phyloP scores from a whole-genome alignment of 345 rosid species.

The Gossypium anomalum region DNA sequence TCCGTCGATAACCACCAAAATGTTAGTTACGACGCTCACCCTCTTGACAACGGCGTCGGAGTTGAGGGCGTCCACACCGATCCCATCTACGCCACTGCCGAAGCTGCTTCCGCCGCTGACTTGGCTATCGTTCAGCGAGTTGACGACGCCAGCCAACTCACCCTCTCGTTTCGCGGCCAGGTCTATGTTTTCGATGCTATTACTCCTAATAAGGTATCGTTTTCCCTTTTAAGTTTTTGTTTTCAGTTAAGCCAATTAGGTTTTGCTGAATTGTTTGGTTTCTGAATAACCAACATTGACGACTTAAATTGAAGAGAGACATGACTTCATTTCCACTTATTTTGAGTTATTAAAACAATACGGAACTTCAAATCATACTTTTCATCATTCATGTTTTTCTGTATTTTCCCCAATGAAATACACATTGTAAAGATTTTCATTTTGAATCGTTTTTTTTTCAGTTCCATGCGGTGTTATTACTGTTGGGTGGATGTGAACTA shows the following conservation, averaged over 20 bases:
- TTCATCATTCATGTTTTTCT: conserved; percentile 3
- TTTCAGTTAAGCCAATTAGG: conserved; percentile 14
- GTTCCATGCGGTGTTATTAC: conserved; percentile 80
- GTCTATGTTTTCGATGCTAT: conserved; percentile 87
- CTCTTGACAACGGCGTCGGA: conserved; percentile 24
- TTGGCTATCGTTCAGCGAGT: conserved; percentile 30
- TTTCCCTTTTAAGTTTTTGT: background rate
- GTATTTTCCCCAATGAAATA: background rate
- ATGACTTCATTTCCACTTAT: background rate
- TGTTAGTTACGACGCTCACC: conserved; percentile 6
- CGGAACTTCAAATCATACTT: background rate
- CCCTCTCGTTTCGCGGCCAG: conserved; percentile 85
- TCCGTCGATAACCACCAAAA: conserved; percentile 4
- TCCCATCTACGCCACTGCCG: conserved; percentile 41
- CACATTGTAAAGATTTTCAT: background rate
- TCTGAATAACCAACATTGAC: background rate
- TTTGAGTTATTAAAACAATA: background rate
- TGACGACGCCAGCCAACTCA: conserved; percentile 55
- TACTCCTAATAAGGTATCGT: conserved; percentile 67
- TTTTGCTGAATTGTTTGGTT: background rate
- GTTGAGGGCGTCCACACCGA: conserved; percentile 54
- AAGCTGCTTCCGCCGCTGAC: conserved; percentile 30
- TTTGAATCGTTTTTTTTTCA: conserved; percentile 20
- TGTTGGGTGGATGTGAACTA: conserved; percentile 75
- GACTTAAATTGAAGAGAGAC: conserved; percentile 7